Percentiles rank a stretch among this genome's conserved stretches.
phyloP scores from a whole-genome alignment of 1,284 basidiomycete genomes.

The Ganoderma sinense region DNA sequence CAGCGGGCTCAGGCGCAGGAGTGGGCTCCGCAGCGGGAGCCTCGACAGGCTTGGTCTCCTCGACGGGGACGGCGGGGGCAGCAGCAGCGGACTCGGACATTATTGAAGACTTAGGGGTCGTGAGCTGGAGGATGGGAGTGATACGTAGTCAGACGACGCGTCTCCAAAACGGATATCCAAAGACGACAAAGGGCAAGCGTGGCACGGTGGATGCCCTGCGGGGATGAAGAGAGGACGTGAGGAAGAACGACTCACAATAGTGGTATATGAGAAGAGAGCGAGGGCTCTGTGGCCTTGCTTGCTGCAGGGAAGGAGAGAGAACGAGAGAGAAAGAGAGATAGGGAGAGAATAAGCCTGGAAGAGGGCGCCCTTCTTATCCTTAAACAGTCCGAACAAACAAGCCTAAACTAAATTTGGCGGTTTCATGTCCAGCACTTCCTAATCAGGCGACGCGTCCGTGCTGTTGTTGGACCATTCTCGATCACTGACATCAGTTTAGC shows the following conservation, averaged over 20 bases:
- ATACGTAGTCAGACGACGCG: constrained; percentile 33
- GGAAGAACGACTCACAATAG: constrained; percentile 35
- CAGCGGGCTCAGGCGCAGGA: constrained; percentile 39
- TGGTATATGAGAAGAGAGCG: constrained; percentile 41
- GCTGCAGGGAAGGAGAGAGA: constrained; percentile 38
- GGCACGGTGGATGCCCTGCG: constrained; percentile 15
- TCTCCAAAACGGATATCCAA: constrained; percentile 17
- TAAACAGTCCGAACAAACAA: constrained; percentile 57
- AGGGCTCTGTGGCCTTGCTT: constrained; percentile 36
- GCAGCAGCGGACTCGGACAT: constrained; percentile 76
- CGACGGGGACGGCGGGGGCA: constrained; percentile 47
- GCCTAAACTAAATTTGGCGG: constrained; percentile 43
- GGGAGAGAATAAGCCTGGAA: constrained; percentile 40
- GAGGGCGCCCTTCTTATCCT: constrained; percentile 56
- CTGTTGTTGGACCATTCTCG: constrained; percentile 21
- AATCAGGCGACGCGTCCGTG: constrained; percentile 33
- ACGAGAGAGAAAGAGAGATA: constrained; percentile 43
- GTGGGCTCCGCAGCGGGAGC: constrained; percentile 45
- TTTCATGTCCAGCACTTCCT: constrained; percentile 33
- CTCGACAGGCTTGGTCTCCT: constrained; percentile 58
- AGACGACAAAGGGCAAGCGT: constrained; percentile 20
- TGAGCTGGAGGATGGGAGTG: constrained; percentile 48
- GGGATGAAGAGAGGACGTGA: constrained; percentile 31
- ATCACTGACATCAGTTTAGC: constrained; percentile 28
- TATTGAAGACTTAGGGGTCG: constrained; percentile 63